Base-by-base conservation (phyloP, 2,329 filamentous ascomycete species). In the Tolypocladium inflatum region DNA sequence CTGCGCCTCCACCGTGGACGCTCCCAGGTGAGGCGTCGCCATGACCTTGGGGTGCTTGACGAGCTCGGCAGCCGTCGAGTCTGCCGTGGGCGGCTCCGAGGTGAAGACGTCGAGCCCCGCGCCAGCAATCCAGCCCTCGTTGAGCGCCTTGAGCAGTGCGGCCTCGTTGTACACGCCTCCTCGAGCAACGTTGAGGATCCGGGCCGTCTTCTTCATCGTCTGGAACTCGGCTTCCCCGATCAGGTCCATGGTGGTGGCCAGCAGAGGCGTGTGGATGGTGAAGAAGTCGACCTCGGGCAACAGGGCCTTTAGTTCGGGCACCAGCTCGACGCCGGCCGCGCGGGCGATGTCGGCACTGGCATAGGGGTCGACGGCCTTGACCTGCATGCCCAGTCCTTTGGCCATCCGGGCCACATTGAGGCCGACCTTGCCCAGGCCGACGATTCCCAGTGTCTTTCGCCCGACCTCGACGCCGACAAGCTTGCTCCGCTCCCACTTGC, bases 101-200 rank as follows among this genome's bases (percentile, higher is more conserved):
- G 88, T 90, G 70, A 90, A 93, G 55, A 93, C 90, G 64, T 94
- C 90, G 23, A 93, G 79, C 3, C 87, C 90, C 0, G 90, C 90
- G 4, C 88, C 89, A 0, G 87, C 86, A 55, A 94, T 88, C 66
- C 82, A 85, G 1, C 86, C 87, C 30, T 81, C 78, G 55, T 92
- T 82, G 0, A 94, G 73, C 0, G 88, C 89, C 56, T 80, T 80
- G 0, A 92, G 75, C 4, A 94, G 76, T 0, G 89, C 88, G 1
- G 78, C 78, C 68, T 94, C 90, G 59, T 93, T 89, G 62, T 92
- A 88, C 56, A 92, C 89, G 1, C 89, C 90, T 2, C 90, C 90
- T 38, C 90, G 78, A 1, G 89, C 89, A 0, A 93, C 89, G 61
- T 94, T 94, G 56, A 94, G 77, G 8, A 93, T 84, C 4, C 88